Evolutionary conservation across 2,329 filamentous ascomycete species (phyloP).

Genomic region (Alternaria brassicae): DNA sequence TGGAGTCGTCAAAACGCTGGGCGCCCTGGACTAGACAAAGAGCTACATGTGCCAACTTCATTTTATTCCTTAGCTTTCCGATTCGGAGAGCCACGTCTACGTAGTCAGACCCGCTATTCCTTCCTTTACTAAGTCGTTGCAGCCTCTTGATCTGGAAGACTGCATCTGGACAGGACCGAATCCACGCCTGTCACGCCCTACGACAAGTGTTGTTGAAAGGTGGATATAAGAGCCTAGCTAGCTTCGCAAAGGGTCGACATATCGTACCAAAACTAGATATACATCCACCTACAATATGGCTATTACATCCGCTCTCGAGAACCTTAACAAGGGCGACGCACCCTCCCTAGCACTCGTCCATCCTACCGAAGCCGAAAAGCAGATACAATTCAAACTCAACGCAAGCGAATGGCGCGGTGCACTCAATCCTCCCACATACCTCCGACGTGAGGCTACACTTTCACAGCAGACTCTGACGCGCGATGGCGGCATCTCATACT

Average conservation of each 20-base stretch:
- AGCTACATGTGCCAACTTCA: constrained; percentile 2
- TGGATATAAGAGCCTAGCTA: constrained; percentile 1
- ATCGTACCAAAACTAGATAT: background rate
- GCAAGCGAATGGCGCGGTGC: constrained; percentile 65
- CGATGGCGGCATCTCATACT: constrained; percentile 64
- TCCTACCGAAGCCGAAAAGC: constrained; percentile 62
- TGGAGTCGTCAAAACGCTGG: constrained; percentile 18
- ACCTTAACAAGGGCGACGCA: constrained; percentile 59
- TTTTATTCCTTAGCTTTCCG: constrained; percentile 8
- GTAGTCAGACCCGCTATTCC: constrained; percentile 6
- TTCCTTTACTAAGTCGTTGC: constrained; percentile 6
- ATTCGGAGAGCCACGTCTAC: constrained; percentile 1
- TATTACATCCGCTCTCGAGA: constrained; percentile 14
- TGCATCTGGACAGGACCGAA: constrained; percentile 6
- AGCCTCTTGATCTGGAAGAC: constrained; percentile 2
- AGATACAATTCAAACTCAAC: constrained; percentile 62
- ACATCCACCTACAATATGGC: constrained; percentile 27
- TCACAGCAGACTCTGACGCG: constrained; percentile 59
- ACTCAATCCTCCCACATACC: constrained; percentile 62
- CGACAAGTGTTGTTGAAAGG: constrained; percentile 8
- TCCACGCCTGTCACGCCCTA: constrained; percentile 12
- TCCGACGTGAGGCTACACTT: constrained; percentile 64
- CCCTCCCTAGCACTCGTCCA: constrained; percentile 61
- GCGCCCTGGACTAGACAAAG: constrained; percentile 18
- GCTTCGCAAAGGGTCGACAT: background rate